Base-by-base conservation (phyloP, 495 filamentous ascomycete genomes). In the Xylaria cubensis region DNA sequence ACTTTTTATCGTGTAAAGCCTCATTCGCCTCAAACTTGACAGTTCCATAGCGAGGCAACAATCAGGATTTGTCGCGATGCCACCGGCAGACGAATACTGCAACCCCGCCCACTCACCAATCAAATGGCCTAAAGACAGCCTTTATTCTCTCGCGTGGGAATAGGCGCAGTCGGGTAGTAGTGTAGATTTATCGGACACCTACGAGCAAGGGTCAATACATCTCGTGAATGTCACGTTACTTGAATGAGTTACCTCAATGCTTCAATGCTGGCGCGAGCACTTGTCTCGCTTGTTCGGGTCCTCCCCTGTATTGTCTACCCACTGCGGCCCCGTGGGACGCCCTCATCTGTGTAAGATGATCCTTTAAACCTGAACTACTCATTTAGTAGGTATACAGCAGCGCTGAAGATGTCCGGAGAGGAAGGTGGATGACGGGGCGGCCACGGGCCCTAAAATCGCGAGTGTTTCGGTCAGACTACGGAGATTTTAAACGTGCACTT, bases 151-250 rank as follows among this genome's bases (percentile, higher is more conserved):
- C 42, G 4, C 24, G 42, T 44, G 26, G 36, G 44, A n/a, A 19
- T 24, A 36, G 29, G n/a, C 9, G 19, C 50, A 32, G 64, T 29
- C 12, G 12, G n/a, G 17, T 17, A 42, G 26, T 66, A 66, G 13
- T 34, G 17, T 50, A 13, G 63, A 66, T 24, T 26, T 10, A 66
- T 50, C 17, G 29, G 17, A 66, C 13, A 21, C 26, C 34, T 21
- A 13, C 13, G 17, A 51, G 29, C 64, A 51, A 51, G 46, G 42
- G 44, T 39, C 1, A 17, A 10, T 21, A 53, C 44, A 36, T 61
- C 42, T n/a, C 12, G n/a, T 34, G 15, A 6, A 66, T 66, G 64
- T 66, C 42, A 66, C 64, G 64, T 66, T 66, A 66, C 64, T 29
- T 51, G 8, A 66, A 44, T n/a, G 13, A 66, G 42, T 34, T 66